Base-by-base conservation (phyloP, 129 eudicot species). In the Flaveria ramosissima region DNA sequence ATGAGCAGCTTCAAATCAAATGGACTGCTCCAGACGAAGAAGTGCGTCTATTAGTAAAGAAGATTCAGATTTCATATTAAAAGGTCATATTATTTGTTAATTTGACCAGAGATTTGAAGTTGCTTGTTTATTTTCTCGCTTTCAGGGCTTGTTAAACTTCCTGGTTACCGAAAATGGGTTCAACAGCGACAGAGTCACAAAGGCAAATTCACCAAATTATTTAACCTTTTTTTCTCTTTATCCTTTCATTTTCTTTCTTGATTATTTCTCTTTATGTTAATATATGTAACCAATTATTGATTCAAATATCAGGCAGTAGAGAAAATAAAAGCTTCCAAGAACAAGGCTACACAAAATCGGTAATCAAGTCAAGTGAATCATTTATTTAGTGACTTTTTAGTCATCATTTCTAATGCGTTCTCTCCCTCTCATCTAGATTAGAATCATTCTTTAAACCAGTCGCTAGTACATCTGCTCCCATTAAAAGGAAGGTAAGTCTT, bases 1-100 rank as follows among this genome's bases (percentile, higher is more conserved):
- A 85, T 41, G 93, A 89, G 26, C 82, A 82, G 73, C 85, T 83
- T 81, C 90, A 90, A 59, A 76, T 92, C 20, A 92, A 92, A 74
- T 92, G 96, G 98, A 74, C 82, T 73, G 72, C 90, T 75, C 96
- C 96, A 11, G 98, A 92, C 80, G 96, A 90, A 86, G 96, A 92
- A 68, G 98, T 89, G 21, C 51, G 43, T 83, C 24, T 59, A 65
- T 52, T 68, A 53, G 15, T 57, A 68, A 11, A 57, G 26, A 56
- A 20, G 15, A 21, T 12, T 50, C 56, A 5, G 60, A 53, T n/a
- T 53, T 16, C 17, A n/a, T 36, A 36, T 36, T 36, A 36, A 36
- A 6, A 36, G 7, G 41, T 36, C 41, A 6, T 36, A 0, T n/a
- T 53, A 53, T 53, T 52, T n/a, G 21, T 53, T 53, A n/a, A 6